A percentile compares a stretch with the other conserved stretches of the same genome.
These are phyloP conservation scores for Neurospora sp. DNA, from an alignment of 495 filamentous ascomycete genomes.

Conservation along the genomic window DNA sequence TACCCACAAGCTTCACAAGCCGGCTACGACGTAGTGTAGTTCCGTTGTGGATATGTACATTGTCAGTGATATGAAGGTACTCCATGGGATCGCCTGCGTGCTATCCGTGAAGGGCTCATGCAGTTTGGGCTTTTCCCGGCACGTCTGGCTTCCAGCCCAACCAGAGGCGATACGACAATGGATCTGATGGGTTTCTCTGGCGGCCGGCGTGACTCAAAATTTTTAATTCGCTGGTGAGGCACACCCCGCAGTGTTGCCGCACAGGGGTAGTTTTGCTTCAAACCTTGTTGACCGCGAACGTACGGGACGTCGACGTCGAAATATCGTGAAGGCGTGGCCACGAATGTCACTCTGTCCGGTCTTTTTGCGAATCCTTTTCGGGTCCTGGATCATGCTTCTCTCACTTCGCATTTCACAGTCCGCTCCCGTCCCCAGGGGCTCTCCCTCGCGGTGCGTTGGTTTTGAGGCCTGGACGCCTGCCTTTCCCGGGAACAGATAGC, in stretches of 20 bases:
- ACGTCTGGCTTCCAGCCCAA: constrained; percentile 18
- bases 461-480: neutral
- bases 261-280: neutral
- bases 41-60: neutral
- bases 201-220: constrained; percentile 9
- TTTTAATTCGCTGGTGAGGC: neutral
- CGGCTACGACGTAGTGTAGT: neutral
- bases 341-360: neutral
- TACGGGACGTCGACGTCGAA: neutral
- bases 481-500: neutral
- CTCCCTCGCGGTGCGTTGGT: neutral
- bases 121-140: constrained; percentile 11
- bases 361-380: neutral
- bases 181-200: neutral
- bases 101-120: neutral
- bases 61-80: neutral
- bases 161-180: constrained; percentile 6
- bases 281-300: neutral
- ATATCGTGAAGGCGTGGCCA: neutral
- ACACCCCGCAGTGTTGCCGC: neutral
- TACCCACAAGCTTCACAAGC: neutral
- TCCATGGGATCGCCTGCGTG: neutral
- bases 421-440: neutral
- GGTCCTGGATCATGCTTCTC: neutral
- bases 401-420: neutral